A percentile compares a stretch with the other conserved stretches of the same genome.
These are phyloP conservation scores for Ogataea nakhonphanomensis DNA, from an alignment of 805 yeast species.

Conservation along the genomic window DNA sequence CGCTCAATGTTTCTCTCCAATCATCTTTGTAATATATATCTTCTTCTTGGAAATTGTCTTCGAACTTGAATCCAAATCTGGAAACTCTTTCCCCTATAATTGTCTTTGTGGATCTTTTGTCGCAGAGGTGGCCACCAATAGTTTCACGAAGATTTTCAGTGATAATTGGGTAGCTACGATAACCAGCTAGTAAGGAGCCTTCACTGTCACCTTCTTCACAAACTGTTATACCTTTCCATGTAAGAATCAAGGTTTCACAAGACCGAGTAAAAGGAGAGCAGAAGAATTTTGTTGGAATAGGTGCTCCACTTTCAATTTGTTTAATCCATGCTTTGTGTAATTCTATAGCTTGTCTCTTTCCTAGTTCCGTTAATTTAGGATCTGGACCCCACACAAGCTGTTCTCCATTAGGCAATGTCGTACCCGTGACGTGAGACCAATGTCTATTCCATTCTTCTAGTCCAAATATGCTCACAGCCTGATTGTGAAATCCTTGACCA, in stretches of 20 bases:
- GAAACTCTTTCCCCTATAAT: conserved; percentile 39
- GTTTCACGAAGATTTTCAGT: conserved; percentile 58
- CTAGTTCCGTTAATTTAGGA: conserved; percentile 54
- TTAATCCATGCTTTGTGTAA: conserved; percentile 41
- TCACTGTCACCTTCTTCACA: conserved; percentile 25
- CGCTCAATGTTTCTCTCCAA: conserved; percentile 46
- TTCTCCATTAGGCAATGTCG: conserved; percentile 42
- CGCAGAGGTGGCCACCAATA: conserved; percentile 58
- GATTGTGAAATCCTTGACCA: conserved; percentile 68
- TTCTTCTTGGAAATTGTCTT: conserved; percentile 44
- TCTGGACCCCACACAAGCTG: conserved; percentile 53
- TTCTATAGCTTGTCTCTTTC: conserved; percentile 52
- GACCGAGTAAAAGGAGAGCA: conserved; percentile 66
- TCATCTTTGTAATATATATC: conserved; percentile 45
- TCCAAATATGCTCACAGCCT: conserved; percentile 53
- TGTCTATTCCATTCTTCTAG: conserved; percentile 52
- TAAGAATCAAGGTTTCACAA: conserved; percentile 49
- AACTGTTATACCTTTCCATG: conserved; percentile 44
- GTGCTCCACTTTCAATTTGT: conserved; percentile 45
- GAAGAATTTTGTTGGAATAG: conserved; percentile 54
- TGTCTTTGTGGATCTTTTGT: conserved; percentile 45
- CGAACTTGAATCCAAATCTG: conserved; percentile 41
- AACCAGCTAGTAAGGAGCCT: conserved; percentile 10
- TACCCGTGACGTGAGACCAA: conserved; percentile 48
- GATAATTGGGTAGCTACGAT: conserved; percentile 26